phyloP scores from a whole-genome alignment of 371 early-diverging fungal species.

The Rhizopus delemar region DNA sequence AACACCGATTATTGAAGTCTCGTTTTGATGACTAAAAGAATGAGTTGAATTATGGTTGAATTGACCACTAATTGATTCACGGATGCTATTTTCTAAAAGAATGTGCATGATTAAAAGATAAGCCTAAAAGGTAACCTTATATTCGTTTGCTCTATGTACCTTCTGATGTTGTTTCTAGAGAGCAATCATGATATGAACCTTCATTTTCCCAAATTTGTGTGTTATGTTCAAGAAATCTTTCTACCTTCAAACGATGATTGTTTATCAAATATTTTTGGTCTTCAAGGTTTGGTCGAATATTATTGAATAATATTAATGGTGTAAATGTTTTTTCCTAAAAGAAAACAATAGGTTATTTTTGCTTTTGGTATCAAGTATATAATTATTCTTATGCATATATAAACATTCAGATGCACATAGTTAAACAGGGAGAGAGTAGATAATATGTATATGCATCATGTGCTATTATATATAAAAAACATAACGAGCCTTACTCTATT shows the following conservation, averaged over 20 bases:
- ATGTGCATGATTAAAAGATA: no score
- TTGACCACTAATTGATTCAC: no score
- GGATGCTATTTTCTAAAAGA: conserved; percentile 1
- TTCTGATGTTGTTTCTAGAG: not conserved
- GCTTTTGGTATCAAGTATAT: not conserved
- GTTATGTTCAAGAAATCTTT: conserved; percentile 37
- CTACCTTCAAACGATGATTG: conserved; percentile 32
- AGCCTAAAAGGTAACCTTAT: not conserved
- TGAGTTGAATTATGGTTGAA: not conserved
- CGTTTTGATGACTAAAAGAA: not conserved
- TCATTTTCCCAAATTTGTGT: conserved; percentile 39
- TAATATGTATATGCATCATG: not conserved
- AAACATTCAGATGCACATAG: not conserved
- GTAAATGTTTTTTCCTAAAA: conserved; percentile 3
- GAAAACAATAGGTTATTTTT: not conserved
- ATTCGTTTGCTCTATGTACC: not conserved
- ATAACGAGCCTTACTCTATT: not conserved
- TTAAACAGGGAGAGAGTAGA: no score
- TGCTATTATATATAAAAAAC: not conserved
- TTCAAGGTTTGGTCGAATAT: conserved; percentile 4
- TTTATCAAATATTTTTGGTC: conserved; percentile 24
- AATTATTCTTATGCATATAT: not conserved
- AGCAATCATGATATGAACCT: conserved; percentile 3
- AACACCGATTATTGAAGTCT: not conserved
- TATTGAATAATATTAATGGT: conserved; percentile 11